Evolutionary conservation across 2,329 filamentous ascomycete genomes (phyloP), one percentile per base, ranked within the genome.

Genomic region (Colletotrichum spinosum): DNA sequence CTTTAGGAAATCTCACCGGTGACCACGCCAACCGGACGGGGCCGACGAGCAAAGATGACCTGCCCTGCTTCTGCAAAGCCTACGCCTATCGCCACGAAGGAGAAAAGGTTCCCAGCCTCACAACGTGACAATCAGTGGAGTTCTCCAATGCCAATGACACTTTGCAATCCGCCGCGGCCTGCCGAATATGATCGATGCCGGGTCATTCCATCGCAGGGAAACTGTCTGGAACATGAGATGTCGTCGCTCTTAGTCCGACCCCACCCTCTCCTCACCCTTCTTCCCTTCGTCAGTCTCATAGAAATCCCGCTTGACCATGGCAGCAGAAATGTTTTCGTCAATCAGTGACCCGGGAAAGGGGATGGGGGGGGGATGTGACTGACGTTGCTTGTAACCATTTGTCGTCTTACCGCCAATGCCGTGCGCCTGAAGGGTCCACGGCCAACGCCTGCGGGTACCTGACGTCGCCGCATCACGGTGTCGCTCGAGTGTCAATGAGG

Each of bases 1-100:
- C 34, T 57, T 63, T 66, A 53, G 63, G 63, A 63, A 62, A 37
- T 48, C 63, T 63, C 46, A 25, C 63, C 63, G 63, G 48, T 66
- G 63, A 53, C 58, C 58, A 39, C 38, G 52, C 57, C 62, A 65
- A 62, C 62, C 45, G 25, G 60, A 65, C 48, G 62, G 62, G 54
- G 58, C 48, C 38, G 54, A 57, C 46, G 48, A 34, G 41, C 37
- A 45, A 55, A 65, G 55, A 34, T 8, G 48, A 53, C 25, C 25
- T 25, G 25, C 25, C 25, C 25, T 25, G 25, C 25, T 25, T 25
- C 25, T 25, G 25, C 25, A 5, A 25, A 25, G 25, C 25, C 25
- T 25, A 5, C 4, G 25, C 1, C 25, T 25, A 5, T 25, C 25
- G 25, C 25, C 25, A 25, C 25, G 25, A 25, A 25, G 25, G 25